These are phyloP conservation scores for Nemania sp. DNA, from an alignment of 2,329 filamentous ascomycete species.

Conservation along the genomic window DNA sequence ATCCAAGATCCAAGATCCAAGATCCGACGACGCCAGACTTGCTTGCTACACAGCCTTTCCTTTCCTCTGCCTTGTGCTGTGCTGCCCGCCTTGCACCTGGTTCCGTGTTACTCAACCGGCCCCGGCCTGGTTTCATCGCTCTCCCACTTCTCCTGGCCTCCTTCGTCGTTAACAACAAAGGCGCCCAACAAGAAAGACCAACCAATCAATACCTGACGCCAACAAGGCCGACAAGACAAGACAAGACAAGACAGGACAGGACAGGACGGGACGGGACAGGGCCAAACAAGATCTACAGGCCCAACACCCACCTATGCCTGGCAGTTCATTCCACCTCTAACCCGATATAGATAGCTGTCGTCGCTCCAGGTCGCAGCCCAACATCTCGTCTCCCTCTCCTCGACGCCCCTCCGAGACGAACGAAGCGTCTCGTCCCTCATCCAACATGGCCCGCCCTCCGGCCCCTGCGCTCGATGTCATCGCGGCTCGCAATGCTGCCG, in stretches of 20 bases:
- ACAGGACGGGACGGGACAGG: neutral
- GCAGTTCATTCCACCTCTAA: neutral
- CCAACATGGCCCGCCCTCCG: conserved; percentile 34
- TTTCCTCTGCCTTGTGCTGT: too few species aligned
- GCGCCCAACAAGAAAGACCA: neutral
- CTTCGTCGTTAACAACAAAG: neutral
- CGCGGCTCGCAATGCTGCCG: conserved; percentile 32
- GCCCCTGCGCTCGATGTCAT: conserved; percentile 41
- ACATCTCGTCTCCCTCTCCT: conserved; percentile 1
- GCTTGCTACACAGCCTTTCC: neutral
- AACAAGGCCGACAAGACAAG: neutral
- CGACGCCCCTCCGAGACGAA: neutral
- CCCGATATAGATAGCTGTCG: neutral
- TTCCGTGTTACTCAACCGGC: neutral
- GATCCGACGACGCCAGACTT: neutral
- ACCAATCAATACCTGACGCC: neutral
- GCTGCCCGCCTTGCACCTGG: neutral
- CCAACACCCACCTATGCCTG: conserved; percentile 4
- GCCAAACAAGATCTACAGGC: neutral
- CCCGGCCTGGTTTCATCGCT: conserved; percentile 3
- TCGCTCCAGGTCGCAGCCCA: neutral
- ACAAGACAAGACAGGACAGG: neutral
- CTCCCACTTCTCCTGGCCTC: neutral
- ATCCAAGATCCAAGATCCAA: too few species aligned
- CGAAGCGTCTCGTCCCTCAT: neutral